Percentiles rank a stretch among this genome's conserved stretches.
These are phyloP conservation scores for Colletotrichum euphorbiae DNA, from an alignment of 2,329 filamentous ascomycete species.

Conservation along the genomic window DNA sequence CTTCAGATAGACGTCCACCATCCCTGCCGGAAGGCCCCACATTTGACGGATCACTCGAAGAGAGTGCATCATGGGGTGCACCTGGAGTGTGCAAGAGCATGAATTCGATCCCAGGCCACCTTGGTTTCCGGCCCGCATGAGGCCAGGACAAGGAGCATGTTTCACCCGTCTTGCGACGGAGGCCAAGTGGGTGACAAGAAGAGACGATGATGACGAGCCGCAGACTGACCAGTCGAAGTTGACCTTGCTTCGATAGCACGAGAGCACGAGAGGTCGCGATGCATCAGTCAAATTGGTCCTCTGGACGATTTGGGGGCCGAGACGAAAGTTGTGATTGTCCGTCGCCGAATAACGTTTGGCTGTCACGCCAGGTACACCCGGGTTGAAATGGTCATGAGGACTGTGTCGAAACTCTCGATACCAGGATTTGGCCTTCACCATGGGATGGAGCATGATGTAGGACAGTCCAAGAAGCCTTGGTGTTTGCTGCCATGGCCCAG, in stretches of 20 bases:
- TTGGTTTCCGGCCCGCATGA: slow-evolving; percentile 6
- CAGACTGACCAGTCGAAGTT: slow-evolving; percentile 24
- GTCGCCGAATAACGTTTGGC: slow-evolving; percentile 27
- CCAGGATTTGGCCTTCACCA: slow-evolving; percentile 15
- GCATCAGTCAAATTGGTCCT: neutral
- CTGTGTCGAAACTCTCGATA: slow-evolving; percentile 29
- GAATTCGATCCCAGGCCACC: neutral
- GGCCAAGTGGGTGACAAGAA: slow-evolving; percentile 11
- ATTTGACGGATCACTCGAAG: slow-evolving; percentile 1
- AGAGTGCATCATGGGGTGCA: slow-evolving; percentile 18
- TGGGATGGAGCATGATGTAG: slow-evolving; percentile 9
- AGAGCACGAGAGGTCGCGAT: slow-evolving; percentile 7
- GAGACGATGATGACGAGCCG: slow-evolving; percentile 19
- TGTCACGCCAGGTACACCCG: slow-evolving; percentile 33
- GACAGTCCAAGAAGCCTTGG: neutral
- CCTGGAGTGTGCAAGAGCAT: neutral
- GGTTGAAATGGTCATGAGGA: slow-evolving; percentile 32
- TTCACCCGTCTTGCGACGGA: slow-evolving; percentile 8
- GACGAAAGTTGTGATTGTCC: slow-evolving; percentile 26
- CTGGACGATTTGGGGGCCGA: neutral
- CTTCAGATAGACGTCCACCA: slow-evolving; percentile 11
- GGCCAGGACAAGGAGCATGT: slow-evolving; percentile 13
- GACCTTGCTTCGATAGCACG: slow-evolving; percentile 14
- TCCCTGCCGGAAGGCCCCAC: slow-evolving; percentile 19
- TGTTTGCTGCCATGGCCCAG: neutral